These are phyloP conservation scores for Pseudopyrenochaeta lycopersici DNA, from an alignment of 2,329 filamentous ascomycete species.

Conservation along the genomic window DNA sequence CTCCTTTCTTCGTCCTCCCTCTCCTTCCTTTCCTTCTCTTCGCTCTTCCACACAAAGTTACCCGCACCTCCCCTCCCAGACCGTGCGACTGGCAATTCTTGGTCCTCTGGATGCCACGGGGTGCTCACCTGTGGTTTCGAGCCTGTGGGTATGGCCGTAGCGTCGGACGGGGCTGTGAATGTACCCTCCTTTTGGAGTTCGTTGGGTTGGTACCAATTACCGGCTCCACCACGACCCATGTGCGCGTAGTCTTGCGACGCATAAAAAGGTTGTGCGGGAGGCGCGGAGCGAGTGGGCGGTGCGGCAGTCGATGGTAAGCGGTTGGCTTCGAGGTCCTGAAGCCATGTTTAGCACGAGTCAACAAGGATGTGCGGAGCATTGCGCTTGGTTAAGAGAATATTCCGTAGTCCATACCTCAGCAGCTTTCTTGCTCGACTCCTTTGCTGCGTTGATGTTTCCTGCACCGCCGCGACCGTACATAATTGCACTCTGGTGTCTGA, in stretches of 20 bases:
- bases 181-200: slow-evolving; percentile 50
- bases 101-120: slow-evolving; percentile 46
- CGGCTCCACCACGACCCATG: slow-evolving; percentile 56
- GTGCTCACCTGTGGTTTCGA: slow-evolving; percentile 38
- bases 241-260: slow-evolving; percentile 53
- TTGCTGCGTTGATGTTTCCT: slow-evolving; percentile 53
- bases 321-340: slow-evolving; percentile 53
- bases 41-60: slow-evolving; percentile 55
- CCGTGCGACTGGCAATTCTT: slow-evolving; percentile 45
- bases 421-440: slow-evolving; percentile 41
- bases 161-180: slow-evolving; percentile 43
- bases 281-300: slow-evolving; percentile 13
- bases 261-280: slow-evolving; percentile 22
- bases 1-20: slow-evolving; percentile 31
- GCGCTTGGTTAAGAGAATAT: not conserved
- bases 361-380: not conserved
- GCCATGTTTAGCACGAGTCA: slow-evolving; percentile 2
- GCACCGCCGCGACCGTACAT: slow-evolving; percentile 56
- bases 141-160: slow-evolving; percentile 38
- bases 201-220: slow-evolving; percentile 57
- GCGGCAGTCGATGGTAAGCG: slow-evolving; percentile 26
- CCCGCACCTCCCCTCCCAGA: slow-evolving; percentile 58
- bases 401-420: slow-evolving; percentile 32
- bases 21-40: slow-evolving; percentile 40
- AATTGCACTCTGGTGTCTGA: slow-evolving; percentile 27